Percentiles rank a stretch among this genome's conserved stretches.
Evolutionary conservation across 306 rosid genomes (phyloP).

Genomic region (Quercus aquifolioides): DNA sequence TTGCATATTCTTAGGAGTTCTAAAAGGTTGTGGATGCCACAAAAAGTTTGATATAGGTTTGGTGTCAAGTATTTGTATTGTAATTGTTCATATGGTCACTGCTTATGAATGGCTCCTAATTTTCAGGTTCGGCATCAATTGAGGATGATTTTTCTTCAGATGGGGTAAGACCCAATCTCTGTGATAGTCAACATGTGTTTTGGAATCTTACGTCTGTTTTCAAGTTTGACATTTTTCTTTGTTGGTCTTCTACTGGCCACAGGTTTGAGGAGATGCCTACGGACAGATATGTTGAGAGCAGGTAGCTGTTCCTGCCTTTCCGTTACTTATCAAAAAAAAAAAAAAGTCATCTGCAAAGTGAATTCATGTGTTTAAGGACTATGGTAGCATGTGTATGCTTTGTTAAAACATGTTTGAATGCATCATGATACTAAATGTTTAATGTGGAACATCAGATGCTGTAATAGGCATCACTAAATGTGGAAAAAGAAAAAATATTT

Average conservation of each 20-base stretch:
- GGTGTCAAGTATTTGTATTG: neutral
- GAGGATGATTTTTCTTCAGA: slow-evolving; percentile 73
- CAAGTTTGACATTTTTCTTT: slow-evolving; percentile 9
- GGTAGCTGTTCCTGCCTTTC: slow-evolving; percentile 42
- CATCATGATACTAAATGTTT: neutral
- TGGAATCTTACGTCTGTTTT: neutral
- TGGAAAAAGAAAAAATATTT: neutral
- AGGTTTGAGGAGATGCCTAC: slow-evolving; percentile 99
- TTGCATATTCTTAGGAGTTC: neutral
- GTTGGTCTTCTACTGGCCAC: slow-evolving; percentile 24
- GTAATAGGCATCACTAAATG: neutral
- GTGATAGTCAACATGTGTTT: slow-evolving; percentile 12
- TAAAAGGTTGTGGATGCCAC: neutral
- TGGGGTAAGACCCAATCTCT: slow-evolving; percentile 68
- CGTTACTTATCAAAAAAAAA: no score
- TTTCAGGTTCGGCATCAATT: slow-evolving; percentile 76
- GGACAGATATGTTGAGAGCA: slow-evolving; percentile 93
- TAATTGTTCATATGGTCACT: slow-evolving; percentile 1
- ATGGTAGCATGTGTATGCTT: neutral
- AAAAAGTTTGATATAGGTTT: neutral
- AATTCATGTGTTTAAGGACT: neutral
- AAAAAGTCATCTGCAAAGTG: neutral
- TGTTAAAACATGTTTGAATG: neutral
- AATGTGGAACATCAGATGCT: neutral
- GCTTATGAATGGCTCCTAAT: slow-evolving; percentile 18